Base-by-base conservation (phyloP, 108 stramenopile genomes). In the Skeletonema potamos region DNA sequence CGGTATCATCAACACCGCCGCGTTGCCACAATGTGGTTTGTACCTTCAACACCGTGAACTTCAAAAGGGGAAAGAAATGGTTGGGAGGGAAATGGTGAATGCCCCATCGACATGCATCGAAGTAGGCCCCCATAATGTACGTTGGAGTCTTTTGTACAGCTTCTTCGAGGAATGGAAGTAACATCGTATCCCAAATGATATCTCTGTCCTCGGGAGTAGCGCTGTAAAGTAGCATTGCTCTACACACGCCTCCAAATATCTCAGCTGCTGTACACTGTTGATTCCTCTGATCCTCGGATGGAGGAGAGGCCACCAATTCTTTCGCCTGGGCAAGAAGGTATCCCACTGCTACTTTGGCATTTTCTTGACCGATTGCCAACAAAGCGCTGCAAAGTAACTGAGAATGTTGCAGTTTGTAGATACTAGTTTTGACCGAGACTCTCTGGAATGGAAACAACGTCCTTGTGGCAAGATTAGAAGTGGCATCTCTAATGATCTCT, bases 271-370 rank as follows among this genome's bases (percentile, higher is more conserved):
- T 90, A 33, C 78, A 73, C 51, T 91, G 92, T 54, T 89, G 82
- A 70, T 94, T 94, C 2, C 86, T 77, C 70, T 96, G 95, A 62
- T 96, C 95, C 84, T 96, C 95, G 34, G 77, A 90, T 27, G 95
- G 95, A 34, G 87, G 92, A 24, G 92, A 72, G 37, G 82, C 54
- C 28, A 89, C 88, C 67, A 96, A 70, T 54, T 87, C 87, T 56
- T 86, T 86, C 0, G 87, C 78, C 24, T 84, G 76, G 28, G 59
- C 62, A 3, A 96, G 74, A 28, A 96, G 66, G 58, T 82, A 62
- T 26, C 54, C 62, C 6, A 86, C 62, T 27, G 84, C 56, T 8
- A 73, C 79, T 37, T 77, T 84, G 29, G 74, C 76, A 29, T 74
- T 54, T 5, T 58, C 68, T 36, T 65, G 55, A 9, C 74, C 71